Evolutionary conservation across 2,329 filamentous ascomycete species (phyloP), one percentile per base, ranked within the genome.

Genomic region (Mycocentrospora acerina): DNA sequence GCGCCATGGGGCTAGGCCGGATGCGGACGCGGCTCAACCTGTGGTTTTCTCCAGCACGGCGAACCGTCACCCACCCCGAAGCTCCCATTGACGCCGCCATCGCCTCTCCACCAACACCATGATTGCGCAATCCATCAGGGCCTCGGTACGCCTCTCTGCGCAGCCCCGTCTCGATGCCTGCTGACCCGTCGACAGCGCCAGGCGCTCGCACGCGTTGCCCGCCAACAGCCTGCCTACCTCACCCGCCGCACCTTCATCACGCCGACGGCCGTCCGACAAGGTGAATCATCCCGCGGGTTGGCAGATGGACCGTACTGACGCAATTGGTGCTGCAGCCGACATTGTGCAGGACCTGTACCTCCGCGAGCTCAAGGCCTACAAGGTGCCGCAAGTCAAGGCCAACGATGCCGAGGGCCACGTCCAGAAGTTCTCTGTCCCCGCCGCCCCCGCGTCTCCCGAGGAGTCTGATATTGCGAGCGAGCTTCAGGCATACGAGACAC

Each of bases 261-360:
- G 53, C 78, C 81, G 52, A 75, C 76, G 51, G 74, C 77, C 57
- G 71, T 78, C 64, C 77, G 80, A 67, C 76, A 79, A 76, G 80
- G 81, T 83, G 76, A 64, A 68, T 71, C 58, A 62, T 62, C 55
- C 53, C 48, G 50, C 46, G 49, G 24, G 49, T 51, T 37, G 44
- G 40, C 35, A 29, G 32, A 35, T 15, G 22, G 44, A 26, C 45
- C 19, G 36, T 55, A 57, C 62, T 65, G 54, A 65, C 47, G 33
- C 54, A 59, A 64, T 62, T 62, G 60, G 53, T 40, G 29, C 41
- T 52, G 25, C 67, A 97, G 93, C 88, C 82, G 93, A 98, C 73
- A 83, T 95, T 64, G 88, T 98, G 62, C 93, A 97, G 76, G 91
- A 97, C 70, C 82, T 98, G 67, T 98, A 98, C 80, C 83, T 98